These are phyloP conservation scores for Teratosphaeria destructans DNA, from an alignment of 2,329 filamentous ascomycete genomes.

Conservation along the genomic window DNA sequence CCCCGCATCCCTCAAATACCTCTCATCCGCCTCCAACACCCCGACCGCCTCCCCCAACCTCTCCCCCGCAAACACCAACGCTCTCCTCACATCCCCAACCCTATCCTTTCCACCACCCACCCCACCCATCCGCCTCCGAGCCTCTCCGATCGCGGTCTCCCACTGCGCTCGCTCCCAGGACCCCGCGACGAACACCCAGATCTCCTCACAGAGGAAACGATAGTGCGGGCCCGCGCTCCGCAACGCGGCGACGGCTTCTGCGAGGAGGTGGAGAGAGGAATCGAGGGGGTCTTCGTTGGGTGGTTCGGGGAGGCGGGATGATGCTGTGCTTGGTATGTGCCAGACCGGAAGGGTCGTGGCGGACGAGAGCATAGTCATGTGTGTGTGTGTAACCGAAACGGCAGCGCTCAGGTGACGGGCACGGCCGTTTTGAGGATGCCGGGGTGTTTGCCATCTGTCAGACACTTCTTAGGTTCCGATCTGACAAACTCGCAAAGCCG, in stretches of 20 bases:
- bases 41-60: not conserved
- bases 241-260: conserved; percentile 7
- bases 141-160: conserved; percentile 5
- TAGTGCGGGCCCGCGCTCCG: conserved; percentile 7
- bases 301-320: too few relatives aligned
- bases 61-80: not conserved
- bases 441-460: not conserved
- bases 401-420: not conserved
- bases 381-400: not conserved
- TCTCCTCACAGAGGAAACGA: conserved; percentile 3
- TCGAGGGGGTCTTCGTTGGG: conserved; percentile 3
- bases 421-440: not conserved
- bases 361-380: not conserved
- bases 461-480: not conserved
- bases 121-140: not conserved
- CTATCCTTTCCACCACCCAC: too few relatives aligned
- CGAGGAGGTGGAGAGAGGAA: conserved; percentile 5
- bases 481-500: not conserved
- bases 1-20: conserved; percentile 6
- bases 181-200: conserved; percentile 12
- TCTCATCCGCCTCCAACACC: conserved; percentile 3
- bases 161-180: conserved; percentile 5
- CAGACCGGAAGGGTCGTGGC: too few relatives aligned
- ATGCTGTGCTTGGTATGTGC: too few relatives aligned
- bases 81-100: not conserved